Base-by-base conservation (phyloP, 2,329 filamentous ascomycete genomes). In the Cladosporium sp. region DNA sequence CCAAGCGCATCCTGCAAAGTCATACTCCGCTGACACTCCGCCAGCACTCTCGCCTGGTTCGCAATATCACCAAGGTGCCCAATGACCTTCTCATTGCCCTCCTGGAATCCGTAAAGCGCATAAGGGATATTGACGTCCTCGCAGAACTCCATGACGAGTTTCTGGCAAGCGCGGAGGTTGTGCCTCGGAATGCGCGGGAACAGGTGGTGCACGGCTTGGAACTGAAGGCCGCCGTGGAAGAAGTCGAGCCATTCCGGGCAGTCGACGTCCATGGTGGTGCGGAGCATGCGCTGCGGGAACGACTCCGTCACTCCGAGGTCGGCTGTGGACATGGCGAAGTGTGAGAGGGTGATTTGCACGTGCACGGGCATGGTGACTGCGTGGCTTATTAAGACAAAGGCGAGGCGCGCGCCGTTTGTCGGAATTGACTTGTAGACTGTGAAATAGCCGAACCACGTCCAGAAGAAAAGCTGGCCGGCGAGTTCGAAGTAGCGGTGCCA, bases 241-340 rank as follows among this genome's bases (percentile, higher is more conserved):
- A 83, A 88, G 64, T 88, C 85, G 20, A 88, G 70, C 85, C 84
- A 88, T 19, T 75, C 70, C 0, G 85, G 85, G 66, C 84, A 88
- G 59, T 86, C 83, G 42, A 88, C 80, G 60, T 88, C 85, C 83
- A 88, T 86, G 20, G 84, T 87, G 3, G 84, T 88, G 39, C 84
- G 77, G 32, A 88, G 70, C 75, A 85, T 84, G 60, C 82, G 81
- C 69, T 86, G 83, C 0, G 84, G 74, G 61, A 87, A 88, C 1
- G 81, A 84, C 63, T 88, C 84, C 49, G 74, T 71, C 41, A 80
- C 76, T 53, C 83, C 83, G 2, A 86, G 73, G 55, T 86, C 81
- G 0, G 79, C 70, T 2, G 82, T 85, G 19, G 80, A 82, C 84
- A 87, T 88, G 53, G 80, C 84, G 74, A 84, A 88, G 68, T 88